phyloP scores from a whole-genome alignment of 371 early-diverging fungal species.

The Entomophthora muscae region DNA sequence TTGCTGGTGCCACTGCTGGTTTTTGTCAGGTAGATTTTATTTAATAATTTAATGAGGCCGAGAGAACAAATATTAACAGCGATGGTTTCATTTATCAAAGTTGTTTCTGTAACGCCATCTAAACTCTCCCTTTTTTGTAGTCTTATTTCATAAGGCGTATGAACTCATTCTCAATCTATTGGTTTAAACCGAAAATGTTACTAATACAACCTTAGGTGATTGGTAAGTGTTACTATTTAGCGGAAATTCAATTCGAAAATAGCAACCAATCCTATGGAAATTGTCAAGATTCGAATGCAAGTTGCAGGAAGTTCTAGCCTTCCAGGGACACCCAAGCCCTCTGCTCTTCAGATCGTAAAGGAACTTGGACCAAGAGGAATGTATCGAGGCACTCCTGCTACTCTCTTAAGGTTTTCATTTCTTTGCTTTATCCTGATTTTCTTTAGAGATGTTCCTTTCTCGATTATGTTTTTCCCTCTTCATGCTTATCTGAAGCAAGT shows the following conservation, averaged over 20 bases:
- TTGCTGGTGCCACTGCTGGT: slow-evolving; percentile 8
- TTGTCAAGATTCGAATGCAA: slow-evolving; percentile 89
- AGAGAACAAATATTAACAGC: too few relatives aligned
- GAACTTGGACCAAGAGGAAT: slow-evolving; percentile 67
- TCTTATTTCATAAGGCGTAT: too few relatives aligned
- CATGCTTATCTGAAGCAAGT: slow-evolving; percentile 76
- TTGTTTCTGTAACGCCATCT: too few relatives aligned
- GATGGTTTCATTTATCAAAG: too few relatives aligned
- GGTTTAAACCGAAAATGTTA: too few relatives aligned
- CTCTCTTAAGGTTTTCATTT: slow-evolving; percentile 25
- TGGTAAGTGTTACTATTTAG: too few relatives aligned
- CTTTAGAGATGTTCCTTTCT: slow-evolving; percentile 82
- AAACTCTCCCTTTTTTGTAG: too few relatives aligned
- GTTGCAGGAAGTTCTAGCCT: slow-evolving; percentile 42
- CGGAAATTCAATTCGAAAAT: too few relatives aligned
- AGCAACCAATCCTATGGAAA: slow-evolving; percentile 51
- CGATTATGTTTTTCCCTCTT: slow-evolving; percentile 88
- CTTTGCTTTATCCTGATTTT: neutral
- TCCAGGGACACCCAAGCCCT: slow-evolving; percentile 54
- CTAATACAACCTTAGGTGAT: too few relatives aligned
- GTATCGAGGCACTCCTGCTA: slow-evolving; percentile 87
- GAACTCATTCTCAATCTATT: too few relatives aligned
- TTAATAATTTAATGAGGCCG: neutral
- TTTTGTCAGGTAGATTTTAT: slow-evolving; percentile 6
- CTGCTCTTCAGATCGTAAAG: slow-evolving; percentile 12